Percentiles rank a stretch among this genome's conserved stretches.
phyloP scores from a whole-genome alignment of 2,329 filamentous ascomycete species.

The Exophiala calicioides region DNA sequence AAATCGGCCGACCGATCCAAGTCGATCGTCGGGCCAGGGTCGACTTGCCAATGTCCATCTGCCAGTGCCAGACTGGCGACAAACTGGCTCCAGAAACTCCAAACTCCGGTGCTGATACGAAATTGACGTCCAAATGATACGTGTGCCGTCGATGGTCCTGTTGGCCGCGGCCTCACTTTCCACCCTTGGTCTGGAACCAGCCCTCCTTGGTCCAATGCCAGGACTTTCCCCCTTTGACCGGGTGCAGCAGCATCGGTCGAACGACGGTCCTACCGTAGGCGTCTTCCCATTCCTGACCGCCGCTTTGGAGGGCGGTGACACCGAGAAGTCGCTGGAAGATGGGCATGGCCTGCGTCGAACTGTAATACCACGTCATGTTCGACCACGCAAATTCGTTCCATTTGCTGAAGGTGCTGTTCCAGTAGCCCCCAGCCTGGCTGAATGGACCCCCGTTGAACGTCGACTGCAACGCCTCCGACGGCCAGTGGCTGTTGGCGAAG shows the following conservation, averaged over 20 bases:
- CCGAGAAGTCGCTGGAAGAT: conserved; percentile 37
- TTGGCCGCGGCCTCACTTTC: conserved; percentile 26
- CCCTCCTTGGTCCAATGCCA: conserved; percentile 30
- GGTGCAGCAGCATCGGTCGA: conserved; percentile 37
- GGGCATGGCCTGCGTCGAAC: conserved; percentile 36
- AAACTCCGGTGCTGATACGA: conserved; percentile 25
- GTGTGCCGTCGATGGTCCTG: not conserved
- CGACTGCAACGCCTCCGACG: conserved; percentile 32
- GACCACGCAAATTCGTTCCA: conserved; percentile 38
- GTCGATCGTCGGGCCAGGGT: conserved; percentile 7
- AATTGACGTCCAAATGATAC: conserved; percentile 1
- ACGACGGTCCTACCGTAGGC: conserved; percentile 33
- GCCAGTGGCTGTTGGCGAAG: conserved; percentile 75
- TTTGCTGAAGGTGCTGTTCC: conserved; percentile 38
- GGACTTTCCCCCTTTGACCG: conserved; percentile 40
- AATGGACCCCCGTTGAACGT: conserved; percentile 38
- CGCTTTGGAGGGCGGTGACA: conserved; percentile 30
- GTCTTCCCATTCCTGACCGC: conserved; percentile 35
- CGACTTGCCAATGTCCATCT: too few relatives aligned
- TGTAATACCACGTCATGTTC: conserved; percentile 40
- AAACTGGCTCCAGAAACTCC: conserved; percentile 17
- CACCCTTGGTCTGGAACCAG: conserved; percentile 30
- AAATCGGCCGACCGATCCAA: conserved; percentile 2
- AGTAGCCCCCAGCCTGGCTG: conserved; percentile 35
- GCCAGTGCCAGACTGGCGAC: conserved; percentile 19